phyloP scores from a whole-genome alignment of 352 stramenopile species.

The Pythium myriotylum region DNA sequence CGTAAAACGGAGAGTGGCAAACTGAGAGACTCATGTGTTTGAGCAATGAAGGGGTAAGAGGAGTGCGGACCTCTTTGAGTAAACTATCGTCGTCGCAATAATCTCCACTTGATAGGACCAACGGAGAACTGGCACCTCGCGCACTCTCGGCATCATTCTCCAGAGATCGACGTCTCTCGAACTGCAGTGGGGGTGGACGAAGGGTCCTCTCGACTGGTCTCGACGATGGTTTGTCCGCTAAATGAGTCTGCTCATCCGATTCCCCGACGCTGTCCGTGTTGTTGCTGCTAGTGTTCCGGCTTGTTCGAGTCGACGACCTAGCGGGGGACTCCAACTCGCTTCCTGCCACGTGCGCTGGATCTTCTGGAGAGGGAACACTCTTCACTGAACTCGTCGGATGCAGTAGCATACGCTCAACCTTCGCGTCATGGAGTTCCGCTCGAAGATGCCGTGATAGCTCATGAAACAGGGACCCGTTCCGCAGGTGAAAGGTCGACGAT shows the following conservation, averaged over 20 bases:
- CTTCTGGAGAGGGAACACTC: too few relatives aligned
- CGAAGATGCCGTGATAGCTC: slow-evolving; percentile 44
- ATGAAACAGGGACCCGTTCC: slow-evolving; percentile 45
- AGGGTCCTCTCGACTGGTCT: not conserved
- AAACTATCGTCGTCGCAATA: slow-evolving; percentile 33
- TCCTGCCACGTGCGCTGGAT: too few relatives aligned
- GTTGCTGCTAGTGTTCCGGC: slow-evolving; percentile 22
- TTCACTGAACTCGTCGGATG: too few relatives aligned
- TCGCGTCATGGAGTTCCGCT: slow-evolving; percentile 11
- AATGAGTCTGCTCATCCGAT: slow-evolving; percentile 11
- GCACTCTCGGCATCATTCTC: slow-evolving; percentile 11
- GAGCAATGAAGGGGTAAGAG: slow-evolving; percentile 23
- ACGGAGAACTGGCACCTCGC: not conserved
- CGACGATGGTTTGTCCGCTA: too few relatives aligned
- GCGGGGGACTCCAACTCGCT: slow-evolving; percentile 4
- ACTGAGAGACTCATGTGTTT: slow-evolving; percentile 40
- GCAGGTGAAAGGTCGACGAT: slow-evolving; percentile 23
- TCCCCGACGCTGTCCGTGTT: slow-evolving; percentile 12
- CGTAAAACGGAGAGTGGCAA: slow-evolving; percentile 35
- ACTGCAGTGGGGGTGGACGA: slow-evolving; percentile 18
- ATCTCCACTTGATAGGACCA: not conserved
- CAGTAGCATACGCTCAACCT: too few relatives aligned
- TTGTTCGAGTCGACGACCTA: slow-evolving; percentile 27
- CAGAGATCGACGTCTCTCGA: slow-evolving; percentile 19
- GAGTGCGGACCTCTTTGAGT: slow-evolving; percentile 47